Evolutionary conservation across 768 basidiomycete species (phyloP).

Genomic region (Calocybe indica): DNA sequence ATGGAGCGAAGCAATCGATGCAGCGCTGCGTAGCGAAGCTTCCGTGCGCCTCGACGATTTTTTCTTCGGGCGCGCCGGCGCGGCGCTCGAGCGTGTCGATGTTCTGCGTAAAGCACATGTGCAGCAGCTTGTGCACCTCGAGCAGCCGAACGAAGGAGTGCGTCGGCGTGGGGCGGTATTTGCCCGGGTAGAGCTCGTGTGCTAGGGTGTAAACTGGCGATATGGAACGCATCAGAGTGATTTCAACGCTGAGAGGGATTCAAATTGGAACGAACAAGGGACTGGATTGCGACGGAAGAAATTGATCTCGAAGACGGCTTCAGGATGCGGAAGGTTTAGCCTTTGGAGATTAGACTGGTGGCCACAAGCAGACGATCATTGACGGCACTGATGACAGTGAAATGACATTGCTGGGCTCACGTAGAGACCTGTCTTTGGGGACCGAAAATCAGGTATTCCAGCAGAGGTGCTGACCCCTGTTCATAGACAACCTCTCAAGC

Average conservation of each 20-base stretch:
- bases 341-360: conserved; percentile 68
- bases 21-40: conserved; percentile 88
- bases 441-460: conserved; percentile 88
- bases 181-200: conserved; percentile 88
- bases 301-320: conserved; percentile 90
- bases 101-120: conserved; percentile 84
- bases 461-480: conserved; percentile 73
- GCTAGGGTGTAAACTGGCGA: conserved; percentile 81
- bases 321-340: conserved; percentile 82
- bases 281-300: conserved; percentile 79
- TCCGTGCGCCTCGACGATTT: conserved; percentile 93
- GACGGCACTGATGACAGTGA: neutral
- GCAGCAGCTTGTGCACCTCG: conserved; percentile 59
- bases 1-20: conserved; percentile 60
- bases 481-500: neutral
- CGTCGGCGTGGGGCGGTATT: conserved; percentile 79
- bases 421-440: conserved; percentile 74
- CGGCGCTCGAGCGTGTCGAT: conserved; percentile 89
- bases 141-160: conserved; percentile 90
- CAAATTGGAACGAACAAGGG: conserved; percentile 50
- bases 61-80: conserved; percentile 66
- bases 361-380: neutral
- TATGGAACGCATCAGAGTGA: neutral
- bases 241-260: neutral
- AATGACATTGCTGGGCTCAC: conserved; percentile 24